Evolutionary conservation across 441 rosid species (phyloP).

Genomic region (Rhodomyrtus psidioides): DNA sequence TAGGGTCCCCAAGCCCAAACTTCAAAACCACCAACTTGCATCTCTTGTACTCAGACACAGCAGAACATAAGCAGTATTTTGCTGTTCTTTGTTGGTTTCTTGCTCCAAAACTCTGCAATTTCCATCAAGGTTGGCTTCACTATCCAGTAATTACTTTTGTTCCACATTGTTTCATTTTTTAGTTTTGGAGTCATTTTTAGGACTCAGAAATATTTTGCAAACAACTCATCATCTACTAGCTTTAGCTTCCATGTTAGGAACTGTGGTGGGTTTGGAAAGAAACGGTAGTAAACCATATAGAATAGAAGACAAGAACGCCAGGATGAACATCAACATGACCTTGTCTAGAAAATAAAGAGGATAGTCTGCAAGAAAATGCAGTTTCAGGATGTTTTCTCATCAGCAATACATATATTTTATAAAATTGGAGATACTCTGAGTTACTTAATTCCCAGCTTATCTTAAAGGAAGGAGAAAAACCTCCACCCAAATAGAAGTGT

Average conservation of each 20-base stretch:
- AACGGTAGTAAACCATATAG: background rate
- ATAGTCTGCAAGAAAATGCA: background rate
- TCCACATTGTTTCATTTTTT: background rate
- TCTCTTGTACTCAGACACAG: background rate
- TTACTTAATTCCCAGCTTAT: background rate
- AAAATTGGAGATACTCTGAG: background rate
- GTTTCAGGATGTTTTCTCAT: background rate
- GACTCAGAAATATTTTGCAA: background rate
- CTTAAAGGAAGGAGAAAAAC: background rate
- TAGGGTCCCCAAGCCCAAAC: constrained; percentile 20
- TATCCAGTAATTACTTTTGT: background rate
- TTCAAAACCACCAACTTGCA: constrained; percentile 19
- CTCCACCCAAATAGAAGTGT: background rate
- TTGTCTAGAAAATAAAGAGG: background rate
- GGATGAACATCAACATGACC: background rate
- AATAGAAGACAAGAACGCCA: background rate
- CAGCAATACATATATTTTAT: background rate
- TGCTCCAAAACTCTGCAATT: background rate
- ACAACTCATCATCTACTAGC: background rate
- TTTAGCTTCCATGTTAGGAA: background rate
- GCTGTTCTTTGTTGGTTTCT: background rate
- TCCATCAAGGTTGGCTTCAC: background rate
- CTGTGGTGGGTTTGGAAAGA: background rate
- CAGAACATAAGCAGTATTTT: background rate
- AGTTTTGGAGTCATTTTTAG: background rate